Base-by-base conservation (phyloP, 129 eudicot species). In the Arctium minus region DNA sequence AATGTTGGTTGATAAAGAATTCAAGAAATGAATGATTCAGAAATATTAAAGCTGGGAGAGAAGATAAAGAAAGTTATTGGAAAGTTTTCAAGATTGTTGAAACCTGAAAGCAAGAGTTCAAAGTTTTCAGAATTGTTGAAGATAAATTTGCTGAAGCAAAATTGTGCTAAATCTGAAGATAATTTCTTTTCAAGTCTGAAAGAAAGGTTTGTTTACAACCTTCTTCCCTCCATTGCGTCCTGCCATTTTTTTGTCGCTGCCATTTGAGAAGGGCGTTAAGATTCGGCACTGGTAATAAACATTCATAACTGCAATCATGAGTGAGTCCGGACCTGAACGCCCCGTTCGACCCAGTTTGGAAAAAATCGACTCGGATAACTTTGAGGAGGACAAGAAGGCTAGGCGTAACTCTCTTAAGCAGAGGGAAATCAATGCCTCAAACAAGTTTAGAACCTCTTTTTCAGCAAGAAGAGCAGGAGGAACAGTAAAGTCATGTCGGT, bases 401-500 rank as follows among this genome's bases (percentile, higher is more conserved):
- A 96, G 90, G 89, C 91, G 89, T 27, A 92, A 92, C 79, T 93
- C 98, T 86, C 87, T 96, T 71, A 96, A 91, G 90, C 90, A 93
- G 87, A 84, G 77, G 80, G 99, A 97, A 67, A 91, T 90, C 72
- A 96, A 65, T 79, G 97, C 96, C 86, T 93, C 99, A 12, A 82
- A 77, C 90, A 93, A 91, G 83, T 93, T 96, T 84, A 93, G 94
- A 86, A 87, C 93, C 56, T 96, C 99, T 15, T 84, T 96, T 84
- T 96, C 82, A 88, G 91, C 22, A 93, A 89, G 80, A 91, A 81
- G 87, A 91, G 98, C 33, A 86, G 98, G 80, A 86, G 95, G 78
- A 91, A 91, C 88, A 96, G 98, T 82, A 90, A 87, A 89, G 98
- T 96, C 86, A 96, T 91, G 97, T 93, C 97, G 72, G 97, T 93